Evolutionary conservation across 257 asterid species (phyloP).

Genomic region (Nicotiana tomentosiformis): DNA sequence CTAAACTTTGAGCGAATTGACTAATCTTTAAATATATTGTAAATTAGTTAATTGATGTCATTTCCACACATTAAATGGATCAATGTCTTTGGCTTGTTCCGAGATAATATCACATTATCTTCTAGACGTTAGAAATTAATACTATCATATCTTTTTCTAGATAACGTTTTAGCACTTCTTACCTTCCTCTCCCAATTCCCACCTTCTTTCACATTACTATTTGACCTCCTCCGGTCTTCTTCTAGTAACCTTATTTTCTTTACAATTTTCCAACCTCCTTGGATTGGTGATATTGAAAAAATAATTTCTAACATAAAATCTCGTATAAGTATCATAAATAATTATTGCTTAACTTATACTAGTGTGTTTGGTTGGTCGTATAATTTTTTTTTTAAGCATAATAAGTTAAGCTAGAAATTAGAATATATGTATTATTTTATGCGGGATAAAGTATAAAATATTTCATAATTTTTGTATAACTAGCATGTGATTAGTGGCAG

Average conservation of each 20-base stretch:
- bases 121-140: not conserved
- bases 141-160: not conserved
- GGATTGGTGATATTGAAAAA: not conserved
- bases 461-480: no score
- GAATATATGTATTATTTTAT: no score
- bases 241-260: not conserved
- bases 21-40: no score
- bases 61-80: no score
- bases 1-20: no score
- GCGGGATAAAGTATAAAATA: not conserved
- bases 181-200: not conserved
- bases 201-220: not conserved
- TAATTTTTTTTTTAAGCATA: not conserved
- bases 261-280: not conserved
- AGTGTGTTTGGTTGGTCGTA: not conserved
- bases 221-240: not conserved
- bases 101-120: not conserved
- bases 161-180: not conserved
- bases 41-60: rapidly evolving
- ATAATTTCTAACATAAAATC: no score
- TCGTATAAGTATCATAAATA: not conserved
- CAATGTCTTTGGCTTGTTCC: not conserved
- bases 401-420: no score
- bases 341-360: no score
- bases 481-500: no score